Evolutionary conservation across 2,329 filamentous ascomycete genomes (phyloP).

Genomic region (Cladophialophora carrionii): DNA sequence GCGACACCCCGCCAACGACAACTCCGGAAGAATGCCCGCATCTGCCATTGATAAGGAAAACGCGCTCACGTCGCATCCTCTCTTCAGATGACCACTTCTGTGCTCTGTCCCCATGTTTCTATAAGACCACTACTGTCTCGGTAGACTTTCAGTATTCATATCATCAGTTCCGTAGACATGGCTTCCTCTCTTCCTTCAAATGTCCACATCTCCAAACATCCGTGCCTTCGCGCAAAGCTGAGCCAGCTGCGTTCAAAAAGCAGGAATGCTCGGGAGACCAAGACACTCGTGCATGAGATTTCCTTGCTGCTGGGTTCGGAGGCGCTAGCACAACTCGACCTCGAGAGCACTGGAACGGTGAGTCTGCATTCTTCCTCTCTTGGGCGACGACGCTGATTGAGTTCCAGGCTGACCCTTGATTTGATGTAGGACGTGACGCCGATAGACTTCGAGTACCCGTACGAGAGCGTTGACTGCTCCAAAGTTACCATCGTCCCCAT

Average conservation of each 20-base stretch:
- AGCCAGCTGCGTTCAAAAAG: slow-evolving; percentile 79
- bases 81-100: too few species aligned
- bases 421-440: slow-evolving; percentile 70
- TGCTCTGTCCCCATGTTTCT: too few species aligned
- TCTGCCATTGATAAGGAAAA: too few species aligned
- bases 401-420: slow-evolving; percentile 22
- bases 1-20: too few species aligned
- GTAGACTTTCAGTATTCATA: too few species aligned
- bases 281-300: slow-evolving; percentile 83
- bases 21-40: too few species aligned
- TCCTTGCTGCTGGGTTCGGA: slow-evolving; percentile 79
- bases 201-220: slow-evolving; percentile 79
- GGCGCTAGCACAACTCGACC: slow-evolving; percentile 68
- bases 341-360: slow-evolving; percentile 66
- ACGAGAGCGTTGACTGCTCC: slow-evolving; percentile 64
- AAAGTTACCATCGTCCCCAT: slow-evolving; percentile 85
- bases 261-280: slow-evolving; percentile 74
- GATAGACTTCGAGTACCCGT: slow-evolving; percentile 74
- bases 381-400: slow-evolving; percentile 19
- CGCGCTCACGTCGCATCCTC: too few species aligned
- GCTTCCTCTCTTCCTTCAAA: slow-evolving; percentile 54
- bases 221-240: slow-evolving; percentile 84
- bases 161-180: slow-evolving; percentile 19
- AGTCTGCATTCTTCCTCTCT: slow-evolving; percentile 39
- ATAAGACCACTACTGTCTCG: too few species aligned